Percentiles rank a stretch among this genome's conserved stretches.
Evolutionary conservation across 768 basidiomycete species (phyloP).

Genomic region (Punctularia strigosozonata): DNA sequence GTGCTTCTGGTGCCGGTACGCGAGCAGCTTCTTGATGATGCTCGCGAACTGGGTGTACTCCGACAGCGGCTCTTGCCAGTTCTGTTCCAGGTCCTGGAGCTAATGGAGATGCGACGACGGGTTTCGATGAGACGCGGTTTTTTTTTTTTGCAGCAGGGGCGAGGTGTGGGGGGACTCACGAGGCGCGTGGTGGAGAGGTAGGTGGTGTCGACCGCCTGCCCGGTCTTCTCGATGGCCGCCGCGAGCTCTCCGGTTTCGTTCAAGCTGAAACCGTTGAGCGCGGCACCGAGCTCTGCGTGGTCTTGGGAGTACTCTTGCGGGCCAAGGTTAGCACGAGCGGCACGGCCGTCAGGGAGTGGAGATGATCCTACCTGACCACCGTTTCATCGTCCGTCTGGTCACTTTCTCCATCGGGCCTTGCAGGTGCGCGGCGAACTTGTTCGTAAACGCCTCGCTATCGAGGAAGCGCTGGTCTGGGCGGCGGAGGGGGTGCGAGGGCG

Average conservation of each 20-base stretch:
- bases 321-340: no score
- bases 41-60: conserved; percentile 91
- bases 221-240: conserved; percentile 89
- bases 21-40: conserved; percentile 90
- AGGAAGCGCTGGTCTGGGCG: conserved; percentile 91
- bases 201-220: conserved; percentile 90
- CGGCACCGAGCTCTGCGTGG: conserved; percentile 83
- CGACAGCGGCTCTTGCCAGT: conserved; percentile 91
- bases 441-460: conserved; percentile 93
- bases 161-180: conserved; percentile 30
- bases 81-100: conserved; percentile 91
- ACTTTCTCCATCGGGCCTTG: conserved; percentile 94
- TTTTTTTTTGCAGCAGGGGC: neutral
- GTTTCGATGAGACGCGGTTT: neutral
- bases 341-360: no score
- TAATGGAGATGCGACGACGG: conserved; percentile 16
- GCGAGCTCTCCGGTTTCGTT: conserved; percentile 69
- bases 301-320: conserved; percentile 81
- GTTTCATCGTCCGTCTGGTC: conserved; percentile 80
- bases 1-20: conserved; percentile 95
- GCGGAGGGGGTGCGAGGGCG: conserved; percentile 78
- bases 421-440: conserved; percentile 89
- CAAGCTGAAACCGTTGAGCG: conserved; percentile 86
- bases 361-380: conserved; percentile 72
- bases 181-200: conserved; percentile 88